phyloP scores from a whole-genome alignment of 169 alveolate species.

The Cryptosporidium ryanae region DNA sequence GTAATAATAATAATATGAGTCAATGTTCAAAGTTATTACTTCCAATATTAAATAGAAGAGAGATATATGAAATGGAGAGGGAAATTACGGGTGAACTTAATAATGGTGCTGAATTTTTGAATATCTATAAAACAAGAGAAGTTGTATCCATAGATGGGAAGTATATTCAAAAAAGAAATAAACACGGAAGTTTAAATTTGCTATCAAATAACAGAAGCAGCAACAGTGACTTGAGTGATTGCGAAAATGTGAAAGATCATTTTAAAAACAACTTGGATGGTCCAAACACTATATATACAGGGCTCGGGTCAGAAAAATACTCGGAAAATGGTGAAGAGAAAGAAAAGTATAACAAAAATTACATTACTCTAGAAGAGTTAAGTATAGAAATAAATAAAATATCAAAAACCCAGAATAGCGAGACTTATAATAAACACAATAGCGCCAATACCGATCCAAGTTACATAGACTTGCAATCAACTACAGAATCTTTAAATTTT shows the following conservation, averaged over 20 bases:
- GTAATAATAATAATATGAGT: background rate
- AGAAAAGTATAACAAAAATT: background rate
- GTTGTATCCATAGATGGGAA: conserved; percentile 44
- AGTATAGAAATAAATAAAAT: conserved; percentile 30
- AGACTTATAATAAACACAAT: background rate
- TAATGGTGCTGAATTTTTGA: background rate
- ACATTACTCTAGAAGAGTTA: conserved; percentile 12
- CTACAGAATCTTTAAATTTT: conserved; percentile 57
- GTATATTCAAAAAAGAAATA: conserved; percentile 17
- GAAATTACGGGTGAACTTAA: background rate
- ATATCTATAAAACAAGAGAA: background rate
- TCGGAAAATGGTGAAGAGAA: background rate
- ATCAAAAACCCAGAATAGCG: background rate
- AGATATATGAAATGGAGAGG: background rate
- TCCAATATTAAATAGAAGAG: conserved; percentile 35
- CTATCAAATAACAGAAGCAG: too few relatives aligned
- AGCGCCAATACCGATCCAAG: background rate
- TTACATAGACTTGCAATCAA: conserved; percentile 34
- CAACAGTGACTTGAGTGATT: too few relatives aligned
- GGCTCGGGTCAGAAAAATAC: too few relatives aligned
- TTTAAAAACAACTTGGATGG: too few relatives aligned
- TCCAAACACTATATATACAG: too few relatives aligned
- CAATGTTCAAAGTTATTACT: background rate
- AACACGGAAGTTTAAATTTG: background rate
- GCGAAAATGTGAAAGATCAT: too few relatives aligned